Base-by-base conservation (phyloP, 768 basidiomycete genomes). In the Lentinula detonsa region DNA sequence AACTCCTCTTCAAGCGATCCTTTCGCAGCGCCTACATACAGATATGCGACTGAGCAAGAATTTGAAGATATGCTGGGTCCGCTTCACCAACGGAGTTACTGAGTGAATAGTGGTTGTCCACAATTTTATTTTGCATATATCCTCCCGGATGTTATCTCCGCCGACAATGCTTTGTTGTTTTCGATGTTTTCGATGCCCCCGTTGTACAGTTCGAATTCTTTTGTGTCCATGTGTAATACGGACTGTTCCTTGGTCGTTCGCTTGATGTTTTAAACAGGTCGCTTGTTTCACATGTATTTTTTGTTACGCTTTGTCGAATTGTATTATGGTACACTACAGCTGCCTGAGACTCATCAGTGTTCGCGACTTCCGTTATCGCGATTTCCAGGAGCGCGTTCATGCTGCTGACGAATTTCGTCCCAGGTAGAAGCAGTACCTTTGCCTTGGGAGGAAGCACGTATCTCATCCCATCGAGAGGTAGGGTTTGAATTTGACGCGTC, bases 361-460 rank as follows among this genome's bases (percentile, higher is more conserved):
- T 8, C 7, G 21, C 46, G 46, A 48, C n/a, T 18, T 9, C 21
- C 9, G 21, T 23, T 48, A 13, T 23, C 46, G 46, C 21, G 46
- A 11, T n/a, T 48, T 21, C 18, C 18, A 21, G 46, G 46, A 23
- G 61, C 8, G 66, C 74, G 77, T 68, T 81, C 80, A 63, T 86
- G 78, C 51, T 75, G 76, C 68, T 88, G 85, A 35, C 89, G 83
- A 21, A 91, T 75, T 28, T 73, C 69, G 65, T 90, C 89, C 89
- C 89, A 90, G 3, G 86, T 76, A 18, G 89, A 89, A 40, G 70
- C 76, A 15, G 72, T 61, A 34, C 71, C 73, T 18, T 74, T 71
- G 15, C 73, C 74, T 51, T 69, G 64, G 62, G 86, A 86, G 35
- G 74, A 80, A 48, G 75, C 74, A 58, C 88, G 84, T 51, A 91